Evolutionary conservation across 805 yeast species (phyloP), one percentile per base, ranked within the genome.

Genomic region (Cyberlindnera sargentensis): DNA sequence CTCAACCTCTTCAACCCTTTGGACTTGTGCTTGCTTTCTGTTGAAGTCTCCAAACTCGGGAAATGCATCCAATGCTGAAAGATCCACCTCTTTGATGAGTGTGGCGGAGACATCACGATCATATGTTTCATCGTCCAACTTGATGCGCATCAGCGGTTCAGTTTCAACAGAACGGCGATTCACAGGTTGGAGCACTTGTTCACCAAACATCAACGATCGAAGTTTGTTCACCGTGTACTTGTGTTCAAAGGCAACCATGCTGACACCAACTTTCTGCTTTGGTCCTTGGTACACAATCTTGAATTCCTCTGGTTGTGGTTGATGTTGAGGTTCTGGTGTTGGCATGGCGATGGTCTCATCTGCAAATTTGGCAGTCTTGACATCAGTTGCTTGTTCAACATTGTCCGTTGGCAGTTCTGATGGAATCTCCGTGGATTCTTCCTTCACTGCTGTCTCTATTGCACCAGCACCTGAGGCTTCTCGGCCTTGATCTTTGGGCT

Each of bases 31-130:
- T 36, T 66, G 67, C 27, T 70, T 67, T 27, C 71, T 70, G 43
- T 66, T 70, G 45, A 61, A 70, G 46, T 76, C 78, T 11, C 93
- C 95, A 56, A 85, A 77, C 40, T 75, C 69, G 0, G 91, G 72
- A 47, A 66, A 66, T 4, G 57, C 51, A 3, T 58, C 60, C 34
- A 70, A 46, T 2, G 63, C 51, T 3, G 62, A 47, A 11, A 63
- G 48, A 44, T 64, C 63, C 4, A 67, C 88, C 4, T 78, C 57
- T 46, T 31, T 67, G 66, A 46, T 71, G 71, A 53, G 72, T 69
- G 20, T 58, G 2, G 41, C 26, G 4, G 30, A 6, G 2, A 8
- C 3, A 8, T 34, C n/a, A 23, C 31, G 42, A 37, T 36, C 42
- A 35, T 27, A n/a, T 4, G n/a, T 24, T 2, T 31, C 41, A 2